phyloP scores from a whole-genome alignment of 1,284 basidiomycete genomes.

The Naganishia liquefaciens region DNA sequence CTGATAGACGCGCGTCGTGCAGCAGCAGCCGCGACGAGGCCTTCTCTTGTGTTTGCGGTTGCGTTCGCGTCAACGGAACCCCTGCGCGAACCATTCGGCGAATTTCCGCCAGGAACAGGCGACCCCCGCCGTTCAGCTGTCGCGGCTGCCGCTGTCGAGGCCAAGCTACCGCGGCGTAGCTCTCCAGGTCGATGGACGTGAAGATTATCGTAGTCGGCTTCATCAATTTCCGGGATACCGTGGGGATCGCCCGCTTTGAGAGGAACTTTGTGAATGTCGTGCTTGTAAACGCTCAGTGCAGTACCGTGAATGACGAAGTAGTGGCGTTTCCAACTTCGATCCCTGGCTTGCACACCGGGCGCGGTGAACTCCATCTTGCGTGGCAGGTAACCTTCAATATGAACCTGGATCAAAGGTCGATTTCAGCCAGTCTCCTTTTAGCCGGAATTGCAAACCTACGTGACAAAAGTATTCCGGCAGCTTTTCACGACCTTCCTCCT shows the following conservation, averaged over 20 bases:
- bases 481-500: conserved; percentile 76
- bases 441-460: conserved; percentile 38
- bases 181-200: conserved; percentile 55
- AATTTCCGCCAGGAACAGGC: conserved; percentile 15
- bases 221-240: conserved; percentile 45
- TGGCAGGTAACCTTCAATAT: conserved; percentile 80
- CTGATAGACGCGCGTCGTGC: conserved; percentile 35
- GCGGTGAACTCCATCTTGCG: conserved; percentile 91
- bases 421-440: not conserved
- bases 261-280: conserved; percentile 57
- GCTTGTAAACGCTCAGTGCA: conserved; percentile 77
- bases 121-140: conserved; percentile 16
- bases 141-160: conserved; percentile 17
- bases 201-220: conserved; percentile 47
- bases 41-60: conserved; percentile 38
- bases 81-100: conserved; percentile 35
- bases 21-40: conserved; percentile 41
- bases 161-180: conserved; percentile 40
- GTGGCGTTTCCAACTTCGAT: conserved; percentile 86
- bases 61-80: conserved; percentile 39
- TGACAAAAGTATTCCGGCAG: conserved; percentile 81
- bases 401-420: conserved; percentile 57
- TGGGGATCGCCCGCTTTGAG: conserved; percentile 43
- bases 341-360: conserved; percentile 81
- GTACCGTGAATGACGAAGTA: conserved; percentile 94